Evolutionary conservation across 148 eudicot genomes (phyloP), one percentile per base, ranked within the genome.

Genomic region (Vaccinium macrocarpon): DNA sequence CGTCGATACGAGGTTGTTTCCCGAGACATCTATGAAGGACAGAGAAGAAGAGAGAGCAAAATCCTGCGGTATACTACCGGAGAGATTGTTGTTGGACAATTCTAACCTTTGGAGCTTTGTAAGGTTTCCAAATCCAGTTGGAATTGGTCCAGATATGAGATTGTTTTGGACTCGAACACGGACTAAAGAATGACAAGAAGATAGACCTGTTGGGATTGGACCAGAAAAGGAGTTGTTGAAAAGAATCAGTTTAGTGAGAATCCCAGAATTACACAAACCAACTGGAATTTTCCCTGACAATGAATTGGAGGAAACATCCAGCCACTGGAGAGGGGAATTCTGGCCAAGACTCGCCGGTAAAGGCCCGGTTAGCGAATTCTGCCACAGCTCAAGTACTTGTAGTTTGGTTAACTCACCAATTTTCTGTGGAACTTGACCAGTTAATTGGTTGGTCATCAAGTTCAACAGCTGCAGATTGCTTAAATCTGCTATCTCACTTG

Each of bases 271-370:
- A 81, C 99, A 96, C 52, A 96, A 82, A 23, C 85, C 88, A 4
- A 68, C 81, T 0, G 99, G 99, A 82, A 96, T 93, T 42, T 86
- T 84, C 53, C 99, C 95, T 5, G 97, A 84, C 12, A 96, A 84
- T 46, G 94, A 90, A 81, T 96, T 96, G 42, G 98, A 94, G 7
- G 99, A 96, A n/a, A 94, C 78, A 79, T 96, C 99, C 53, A 96
- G 75, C 95, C 95, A 96, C 48, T 91, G 91, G 42, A 96, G 87
- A 7, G 99, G 94, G 3, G 94, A 89, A 48, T 88, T 88, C 49
- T 56, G 83, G 48, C 99, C 99, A 21, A 96, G 97, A 89, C 90
- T 92, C 61, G 61, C 84, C 0, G 99, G 99, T 77, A 94, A 84
- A 50, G 91, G 85, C 6, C 99, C 99, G 0, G 95, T 88, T 59